Conservation (phyloP, 495 filamentous ascomycete genomes). For the Penicillium pancosmium region DNA sequence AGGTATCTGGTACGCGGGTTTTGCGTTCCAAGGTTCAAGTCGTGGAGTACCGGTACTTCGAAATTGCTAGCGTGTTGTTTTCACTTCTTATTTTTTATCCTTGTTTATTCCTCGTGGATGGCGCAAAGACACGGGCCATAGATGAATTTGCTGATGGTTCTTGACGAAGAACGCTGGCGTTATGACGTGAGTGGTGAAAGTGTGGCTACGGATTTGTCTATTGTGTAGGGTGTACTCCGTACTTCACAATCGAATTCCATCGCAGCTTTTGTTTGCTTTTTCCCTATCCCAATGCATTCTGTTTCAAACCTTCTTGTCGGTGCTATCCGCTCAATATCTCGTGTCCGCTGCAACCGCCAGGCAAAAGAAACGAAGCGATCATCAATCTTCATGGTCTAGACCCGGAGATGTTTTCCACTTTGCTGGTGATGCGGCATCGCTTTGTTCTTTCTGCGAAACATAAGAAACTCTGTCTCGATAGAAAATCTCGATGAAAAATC, state of each 20-base stretch:
- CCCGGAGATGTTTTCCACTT: neutral
- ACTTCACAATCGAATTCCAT: neutral
- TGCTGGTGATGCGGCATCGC: neutral
- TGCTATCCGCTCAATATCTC: slow-evolving; percentile 18
- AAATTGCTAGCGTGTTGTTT: neutral
- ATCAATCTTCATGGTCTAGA: slow-evolving; percentile 3
- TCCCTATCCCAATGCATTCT: neutral
- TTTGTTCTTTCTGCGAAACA: neutral
- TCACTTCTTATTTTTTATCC: no score
- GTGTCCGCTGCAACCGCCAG: slow-evolving; percentile 33
- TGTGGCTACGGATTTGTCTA: no score
- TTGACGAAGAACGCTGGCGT: neutral
- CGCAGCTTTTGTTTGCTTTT: slow-evolving; percentile 2
- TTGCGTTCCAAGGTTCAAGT: slow-evolving; percentile 11
- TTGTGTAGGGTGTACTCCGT: no score
- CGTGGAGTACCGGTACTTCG: slow-evolving; percentile 8
- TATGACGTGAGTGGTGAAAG: neutral
- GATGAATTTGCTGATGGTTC: neutral
- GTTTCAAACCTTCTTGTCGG: slow-evolving; percentile 5
- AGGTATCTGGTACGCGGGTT: slow-evolving; percentile 26
- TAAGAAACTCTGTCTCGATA: neutral
- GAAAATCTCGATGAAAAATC: neutral
- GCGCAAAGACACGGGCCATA: neutral
- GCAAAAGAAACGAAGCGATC: slow-evolving; percentile 12
- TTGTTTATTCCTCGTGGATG: neutral